These are phyloP conservation scores for Acarospora socialis DNA, from an alignment of 2,329 filamentous ascomycete genomes.

Conservation along the genomic window DNA sequence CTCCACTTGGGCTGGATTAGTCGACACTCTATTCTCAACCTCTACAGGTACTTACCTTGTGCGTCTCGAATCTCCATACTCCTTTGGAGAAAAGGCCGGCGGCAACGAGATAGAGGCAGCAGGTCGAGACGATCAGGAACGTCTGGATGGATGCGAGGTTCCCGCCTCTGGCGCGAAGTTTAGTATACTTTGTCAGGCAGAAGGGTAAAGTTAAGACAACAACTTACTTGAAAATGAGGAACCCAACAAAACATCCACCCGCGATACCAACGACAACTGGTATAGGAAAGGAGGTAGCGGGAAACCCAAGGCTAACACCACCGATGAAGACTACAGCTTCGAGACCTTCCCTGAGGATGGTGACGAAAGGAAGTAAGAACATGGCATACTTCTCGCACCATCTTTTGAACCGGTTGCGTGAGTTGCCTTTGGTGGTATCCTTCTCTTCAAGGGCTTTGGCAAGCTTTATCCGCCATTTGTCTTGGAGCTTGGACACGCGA, in stretches of 20 bases:
- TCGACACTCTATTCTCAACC: neutral
- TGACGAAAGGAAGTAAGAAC: conserved; percentile 77
- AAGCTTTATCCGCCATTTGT: conserved; percentile 79
- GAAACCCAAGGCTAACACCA: conserved; percentile 63
- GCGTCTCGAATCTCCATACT: conserved; percentile 59
- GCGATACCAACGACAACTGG: conserved; percentile 58
- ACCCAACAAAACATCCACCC: conserved; percentile 55
- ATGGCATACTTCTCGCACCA: conserved; percentile 68
- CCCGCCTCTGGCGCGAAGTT: conserved; percentile 44
- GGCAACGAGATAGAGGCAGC: conserved; percentile 70
- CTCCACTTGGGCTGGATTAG: conserved; percentile 40
- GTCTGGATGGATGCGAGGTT: conserved; percentile 52
- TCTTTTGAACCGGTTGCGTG: conserved; percentile 39
- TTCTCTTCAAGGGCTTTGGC: conserved; percentile 50
- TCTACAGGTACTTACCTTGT: conserved; percentile 26
- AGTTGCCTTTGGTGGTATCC: conserved; percentile 27
- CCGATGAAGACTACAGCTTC: conserved; percentile 79
- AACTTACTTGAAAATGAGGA: conserved; percentile 60
- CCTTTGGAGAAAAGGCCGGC: conserved; percentile 67
- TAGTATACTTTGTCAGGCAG: conserved; percentile 13
- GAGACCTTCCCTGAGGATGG: conserved; percentile 71
- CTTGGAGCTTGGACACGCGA: conserved; percentile 67
- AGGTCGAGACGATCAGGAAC: conserved; percentile 71
- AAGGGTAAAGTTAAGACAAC: neutral
- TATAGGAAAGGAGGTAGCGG: conserved; percentile 62